Evolutionary conservation across 495 filamentous ascomycete genomes (phyloP), one percentile per base, ranked within the genome.

Genomic region (Penicillium cosmopolitanum): DNA sequence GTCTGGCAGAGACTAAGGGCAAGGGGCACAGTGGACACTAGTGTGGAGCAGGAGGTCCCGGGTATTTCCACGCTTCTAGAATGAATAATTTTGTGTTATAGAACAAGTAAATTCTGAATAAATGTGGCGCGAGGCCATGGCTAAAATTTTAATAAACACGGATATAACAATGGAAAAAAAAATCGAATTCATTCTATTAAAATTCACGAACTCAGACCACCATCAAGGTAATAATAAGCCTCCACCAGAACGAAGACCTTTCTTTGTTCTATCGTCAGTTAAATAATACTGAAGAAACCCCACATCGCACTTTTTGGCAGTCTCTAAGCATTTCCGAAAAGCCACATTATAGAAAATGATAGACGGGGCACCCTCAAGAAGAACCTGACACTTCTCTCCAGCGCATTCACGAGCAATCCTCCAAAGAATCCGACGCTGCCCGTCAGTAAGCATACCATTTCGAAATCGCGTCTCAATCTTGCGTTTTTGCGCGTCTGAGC

Each of bases 1-100:
- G 89, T 5, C 69, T 89, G 57, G 80, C 76, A 3, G 66, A 71
- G 54, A 60, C 50, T n/a, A 60, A 66, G 66, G 13, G 25, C 16
- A 60, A 66, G 66, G 13, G 25, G 11, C 19, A 48, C 23, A 8
- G 23, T 25, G 19, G 23, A 10, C 18, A 48, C 46, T 48, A 48
- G 46, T 48, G 46, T 25, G 46, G 21, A 48, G 15, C 2, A 44
- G 5, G 36, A n/a, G 0, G 36, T n/a, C 36, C 15, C 3, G 36
- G 36, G 5, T n/a, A 1, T 12, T 38, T 38, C 36, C 4, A n/a
- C 15, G 36, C 11, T 13, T n/a, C 10, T 38, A 12, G 5, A 38
- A n/a, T 38, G 11, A 9, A 38, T 38, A 38, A 38, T 38, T 38
- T 38, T 38, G 36, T 13, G 11, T 10, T 38, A 13, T 38, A 38